Base-by-base conservation (phyloP, 2,329 filamentous ascomycete genomes). In the Microcera coccophila region DNA sequence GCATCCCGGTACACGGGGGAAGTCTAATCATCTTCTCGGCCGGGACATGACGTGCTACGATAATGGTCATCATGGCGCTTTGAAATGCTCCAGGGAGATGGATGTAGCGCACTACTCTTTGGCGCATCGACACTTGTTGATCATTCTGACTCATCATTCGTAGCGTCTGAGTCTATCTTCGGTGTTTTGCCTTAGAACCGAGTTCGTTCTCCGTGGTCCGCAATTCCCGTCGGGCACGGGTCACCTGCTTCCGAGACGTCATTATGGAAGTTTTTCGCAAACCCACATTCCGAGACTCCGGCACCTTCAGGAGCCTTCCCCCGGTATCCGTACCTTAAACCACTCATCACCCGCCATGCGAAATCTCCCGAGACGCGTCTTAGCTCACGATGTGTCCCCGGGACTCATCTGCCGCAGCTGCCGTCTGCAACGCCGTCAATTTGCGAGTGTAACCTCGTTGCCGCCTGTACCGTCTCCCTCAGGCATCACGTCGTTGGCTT, bases 401-500 rank as follows among this genome's bases (percentile, higher is more conserved):
- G 42, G 47, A 39, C 42, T 52, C 41, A 34, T 59, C 45, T 68
- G 62, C 53, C 61, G 58, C 12, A 60, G 49, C 47, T 64, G 59
- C 46, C 62, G 59, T 31, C 54, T 58, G 33, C 62, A 62, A 36
- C 62, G 57, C 35, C 61, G 62, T 19, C 57, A 49, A 38, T 65
- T 65, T 41, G 59, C 61, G 35, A 56, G 54, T 45, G 53, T 55
- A 24, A 47, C 52, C 22, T 5, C 49, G 2, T 47, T 58, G 24
- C 62, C 64, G 33, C 66, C 71, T 11, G 62, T 65, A 29, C 73
- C 74, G 12, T 72, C 75, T 2, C 19, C 64, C 3, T 59, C 75
- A 45, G 72, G 70, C 53, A 60, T 79, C 64, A 68, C 78, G 12
- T 63, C 65, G 19, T 79, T 97, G 49, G 69, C 79, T n/a, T 84